Base-by-base conservation (phyloP, 2,329 filamentous ascomycete genomes). In the Nemania diffusa region DNA sequence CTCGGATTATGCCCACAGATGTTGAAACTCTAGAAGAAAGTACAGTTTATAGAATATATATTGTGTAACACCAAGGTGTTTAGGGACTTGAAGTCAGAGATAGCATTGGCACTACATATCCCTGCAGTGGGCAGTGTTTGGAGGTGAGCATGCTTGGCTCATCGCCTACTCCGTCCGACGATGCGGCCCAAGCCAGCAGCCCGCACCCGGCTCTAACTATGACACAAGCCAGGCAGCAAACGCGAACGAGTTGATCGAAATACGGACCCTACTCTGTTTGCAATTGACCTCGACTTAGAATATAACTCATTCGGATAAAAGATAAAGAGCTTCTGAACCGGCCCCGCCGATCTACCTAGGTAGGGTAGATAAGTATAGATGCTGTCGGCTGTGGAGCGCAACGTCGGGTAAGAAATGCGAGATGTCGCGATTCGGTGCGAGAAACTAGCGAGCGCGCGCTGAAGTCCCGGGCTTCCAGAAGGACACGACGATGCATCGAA, bases 101-200 rank as follows among this genome's bases (percentile, higher is more conserved):
- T 32, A 42, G 11, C 11, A n/a, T 27, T 5, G 56, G 20, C 24
- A 20, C 20, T 11, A 13, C 13, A 13, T 50, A 8, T 52, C n/a
- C 4, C 34, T 46, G 44, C 3, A n/a, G 22, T 24, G 5, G 50
- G 20, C 42, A 20, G 48, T 61, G 27, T 34, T 53, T 51, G 6
- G 29, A 22, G 48, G 26, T 15, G 29, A 17, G n/a, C 37, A 26
- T 20, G 46, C 64, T 63, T 59, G 32, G 50, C 51, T 48, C 15
- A 17, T 64, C 65, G 65, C 65, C 56, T 59, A 57, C 57, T 61
- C 65, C 65, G 65, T 48, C 46, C 50, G 64, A 60, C 13, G 34
- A 24, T 42, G 22, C 22, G 44, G 44, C 11, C n/a, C 8, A 24
- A 9, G n/a, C 17, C 34, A 37, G 44, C 17, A 7, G 44, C 44